phyloP scores from a whole-genome alignment of 2,329 filamentous ascomycete species.

The Microthyrium microscopicum region DNA sequence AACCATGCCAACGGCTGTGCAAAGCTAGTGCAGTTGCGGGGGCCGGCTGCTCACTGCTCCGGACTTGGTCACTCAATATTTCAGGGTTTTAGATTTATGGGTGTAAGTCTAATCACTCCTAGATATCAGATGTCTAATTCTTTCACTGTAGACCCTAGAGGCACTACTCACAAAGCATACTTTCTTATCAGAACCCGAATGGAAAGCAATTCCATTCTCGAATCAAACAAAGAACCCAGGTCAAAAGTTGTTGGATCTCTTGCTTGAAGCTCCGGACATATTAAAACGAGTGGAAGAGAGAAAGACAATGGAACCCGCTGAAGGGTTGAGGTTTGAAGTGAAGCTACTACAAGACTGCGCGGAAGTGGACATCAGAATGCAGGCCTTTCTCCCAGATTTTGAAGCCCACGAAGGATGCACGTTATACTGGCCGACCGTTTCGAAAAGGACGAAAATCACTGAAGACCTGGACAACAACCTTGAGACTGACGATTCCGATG shows the following conservation, averaged over 20 bases:
- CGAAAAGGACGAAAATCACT: background rate
- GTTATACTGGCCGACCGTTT: background rate
- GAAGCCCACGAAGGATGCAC: background rate
- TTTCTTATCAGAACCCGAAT: background rate
- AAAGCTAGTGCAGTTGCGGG: background rate
- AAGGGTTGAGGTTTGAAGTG: no score
- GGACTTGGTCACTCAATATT: background rate
- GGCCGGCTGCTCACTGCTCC: background rate
- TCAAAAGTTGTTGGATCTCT: background rate
- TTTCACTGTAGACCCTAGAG: background rate
- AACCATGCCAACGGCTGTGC: background rate
- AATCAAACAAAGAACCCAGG: background rate
- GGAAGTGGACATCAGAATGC: background rate
- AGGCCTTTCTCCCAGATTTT: background rate
- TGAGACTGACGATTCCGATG: no score
- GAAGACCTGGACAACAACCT: no score
- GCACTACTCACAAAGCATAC: background rate
- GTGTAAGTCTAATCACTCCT: background rate
- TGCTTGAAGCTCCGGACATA: background rate
- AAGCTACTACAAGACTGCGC: background rate
- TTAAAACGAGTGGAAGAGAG: background rate
- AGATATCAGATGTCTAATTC: background rate
- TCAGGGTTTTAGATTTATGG: background rate
- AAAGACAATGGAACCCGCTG: no score
- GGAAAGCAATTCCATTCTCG: background rate